Evolutionary conservation across 2,329 filamentous ascomycete genomes (phyloP).

Genomic region (Fusarium begoniae): DNA sequence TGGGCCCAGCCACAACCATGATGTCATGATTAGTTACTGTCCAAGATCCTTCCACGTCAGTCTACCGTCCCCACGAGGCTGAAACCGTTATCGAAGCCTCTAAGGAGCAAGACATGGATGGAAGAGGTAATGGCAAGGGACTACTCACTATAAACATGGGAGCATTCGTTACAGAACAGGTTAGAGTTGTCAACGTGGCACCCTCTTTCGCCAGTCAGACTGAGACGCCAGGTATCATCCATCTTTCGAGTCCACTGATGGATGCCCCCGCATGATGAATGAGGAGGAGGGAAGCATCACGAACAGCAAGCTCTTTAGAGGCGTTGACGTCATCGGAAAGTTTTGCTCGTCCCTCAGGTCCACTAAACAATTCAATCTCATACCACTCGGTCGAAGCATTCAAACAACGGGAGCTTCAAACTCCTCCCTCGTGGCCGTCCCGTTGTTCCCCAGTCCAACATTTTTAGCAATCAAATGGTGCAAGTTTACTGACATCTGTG

Average conservation of each 20-base stretch:
- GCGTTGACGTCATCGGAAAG: slow-evolving; percentile 37
- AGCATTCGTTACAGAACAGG: slow-evolving; percentile 8
- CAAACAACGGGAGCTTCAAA: background rate
- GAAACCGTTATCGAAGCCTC: slow-evolving; percentile 30
- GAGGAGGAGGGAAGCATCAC: slow-evolving; percentile 5
- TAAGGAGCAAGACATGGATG: slow-evolving; percentile 9
- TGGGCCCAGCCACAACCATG: slow-evolving; percentile 30
- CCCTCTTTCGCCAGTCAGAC: slow-evolving; percentile 24
- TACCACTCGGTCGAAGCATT: background rate
- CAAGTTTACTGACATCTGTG: slow-evolving; percentile 14
- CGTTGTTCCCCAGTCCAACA: background rate
- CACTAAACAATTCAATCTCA: background rate
- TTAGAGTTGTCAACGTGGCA: slow-evolving; percentile 40
- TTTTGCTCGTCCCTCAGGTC: background rate
- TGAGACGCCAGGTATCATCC: slow-evolving; percentile 24
- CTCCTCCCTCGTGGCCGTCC: background rate
- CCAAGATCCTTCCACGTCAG: slow-evolving; percentile 36
- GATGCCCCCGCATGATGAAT: slow-evolving; percentile 19
- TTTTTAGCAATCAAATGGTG: slow-evolving; percentile 20
- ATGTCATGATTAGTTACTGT: slow-evolving; percentile 32
- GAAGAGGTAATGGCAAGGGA: slow-evolving; percentile 4
- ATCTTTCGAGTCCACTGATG: slow-evolving; percentile 26
- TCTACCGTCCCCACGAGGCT: slow-evolving; percentile 37
- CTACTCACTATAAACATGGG: slow-evolving; percentile 1
- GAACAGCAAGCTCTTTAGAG: slow-evolving; percentile 24